A percentile compares a stretch with the other conserved stretches of the same genome.
These are phyloP conservation scores for Monilinia laxa DNA, from an alignment of 2,329 filamentous ascomycete genomes.

Conservation along the genomic window DNA sequence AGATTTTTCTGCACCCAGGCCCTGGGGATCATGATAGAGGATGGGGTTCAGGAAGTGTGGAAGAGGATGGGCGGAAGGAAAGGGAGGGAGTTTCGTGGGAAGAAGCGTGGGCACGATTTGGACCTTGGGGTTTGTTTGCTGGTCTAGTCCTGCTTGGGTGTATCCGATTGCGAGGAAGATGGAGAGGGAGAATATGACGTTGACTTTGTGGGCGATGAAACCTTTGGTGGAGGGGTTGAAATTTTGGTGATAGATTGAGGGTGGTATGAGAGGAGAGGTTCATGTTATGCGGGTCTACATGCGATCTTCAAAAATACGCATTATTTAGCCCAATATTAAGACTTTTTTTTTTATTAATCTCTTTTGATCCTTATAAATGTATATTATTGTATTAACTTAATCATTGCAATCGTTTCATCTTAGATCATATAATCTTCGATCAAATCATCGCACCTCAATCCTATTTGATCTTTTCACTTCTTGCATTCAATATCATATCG, in stretches of 20 bases:
- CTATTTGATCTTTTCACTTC: too few relatives aligned
- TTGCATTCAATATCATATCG: too few relatives aligned
- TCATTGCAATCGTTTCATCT: too few relatives aligned
- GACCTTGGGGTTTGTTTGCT: not conserved
- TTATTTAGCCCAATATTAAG: too few relatives aligned
- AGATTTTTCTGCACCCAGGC: constrained; percentile 35
- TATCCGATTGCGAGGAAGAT: not conserved
- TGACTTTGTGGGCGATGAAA: not conserved
- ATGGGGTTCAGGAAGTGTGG: constrained; percentile 35
- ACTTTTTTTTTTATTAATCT: too few relatives aligned
- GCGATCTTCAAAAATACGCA: too few relatives aligned
- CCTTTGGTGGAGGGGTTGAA: not conserved
- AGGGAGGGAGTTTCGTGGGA: not conserved
- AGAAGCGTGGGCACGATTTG: not conserved
- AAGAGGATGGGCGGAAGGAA: constrained; percentile 12
- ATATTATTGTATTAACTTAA: too few relatives aligned
- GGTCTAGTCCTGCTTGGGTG: not conserved
- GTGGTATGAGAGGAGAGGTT: too few relatives aligned
- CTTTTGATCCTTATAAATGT: too few relatives aligned
- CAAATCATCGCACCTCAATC: too few relatives aligned
- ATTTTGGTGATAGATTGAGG: not conserved
- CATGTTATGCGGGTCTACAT: too few relatives aligned
- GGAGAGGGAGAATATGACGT: not conserved
- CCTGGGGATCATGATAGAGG: constrained; percentile 39
- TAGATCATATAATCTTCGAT: too few relatives aligned